Evolutionary conservation across 768 basidiomycete genomes (phyloP), one percentile per base, ranked within the genome.

Genomic region (Tubosaeta brunneosetosa): DNA sequence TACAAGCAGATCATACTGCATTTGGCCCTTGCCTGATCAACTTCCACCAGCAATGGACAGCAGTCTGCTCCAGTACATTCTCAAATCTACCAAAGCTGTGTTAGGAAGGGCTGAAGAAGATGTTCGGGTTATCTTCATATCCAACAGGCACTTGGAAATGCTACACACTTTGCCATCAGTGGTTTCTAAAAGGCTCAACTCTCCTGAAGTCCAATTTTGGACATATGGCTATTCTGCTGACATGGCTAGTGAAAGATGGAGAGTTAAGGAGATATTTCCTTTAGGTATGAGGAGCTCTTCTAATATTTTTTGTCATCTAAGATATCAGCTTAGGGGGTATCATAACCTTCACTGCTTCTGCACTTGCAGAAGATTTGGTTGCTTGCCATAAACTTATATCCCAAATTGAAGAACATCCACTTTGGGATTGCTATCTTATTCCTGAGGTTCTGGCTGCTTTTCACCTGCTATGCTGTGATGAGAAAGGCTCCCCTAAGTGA

Each of bases 381-480:
- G 79, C 74, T 13, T 66, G 81, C 11, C 66, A 73, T 38, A 63
- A 78, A 14, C 67, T 76, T 10, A 80, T 91, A 38, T 68, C 64
- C 19, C 72, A 79, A 58, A 66, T 86, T 13, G 66, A 72, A 50
- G 72, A 77, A 37, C 87, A 90, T 60, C 84, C 82, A 22, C 61
- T 85, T 16, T 91, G 88, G 87, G 70, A 71, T 11, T 81, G 81
- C 49, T 90, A 84, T 62, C 71, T 91, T 22, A 62, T 83, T 7
- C 87, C 89, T 8, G 74, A 78, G 49, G 81, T 80, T 16, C 67
- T 91, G 27, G 86, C 84, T 49, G 70, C 82, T 8, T 52, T 52
- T 29, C 52, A 66, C 25, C 7, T 48, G 12, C 29, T 67, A 12
- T 57, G 17, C 10, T 58, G 10, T 48, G 17, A 49, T 54, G 57